These are phyloP conservation scores for Clarkia xantiana DNA, from an alignment of 345 rosid species.

Conservation along the genomic window DNA sequence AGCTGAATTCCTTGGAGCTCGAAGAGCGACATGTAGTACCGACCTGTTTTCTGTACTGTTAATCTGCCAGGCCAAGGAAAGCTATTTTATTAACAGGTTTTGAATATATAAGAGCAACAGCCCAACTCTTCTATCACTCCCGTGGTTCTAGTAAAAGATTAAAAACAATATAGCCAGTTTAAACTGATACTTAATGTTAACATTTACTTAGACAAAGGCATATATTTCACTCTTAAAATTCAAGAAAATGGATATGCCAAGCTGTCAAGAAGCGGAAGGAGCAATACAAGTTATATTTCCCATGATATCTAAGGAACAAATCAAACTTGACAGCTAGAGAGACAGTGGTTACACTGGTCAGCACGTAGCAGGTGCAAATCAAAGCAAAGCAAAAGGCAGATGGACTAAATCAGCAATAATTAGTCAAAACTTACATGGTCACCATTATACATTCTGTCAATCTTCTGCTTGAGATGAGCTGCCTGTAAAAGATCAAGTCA, in stretches of 20 bases:
- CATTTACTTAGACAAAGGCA: too few relatives aligned
- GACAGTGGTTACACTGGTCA: too few relatives aligned
- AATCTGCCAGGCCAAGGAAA: constrained; percentile 35
- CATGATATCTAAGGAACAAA: too few relatives aligned
- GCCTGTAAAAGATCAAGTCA: constrained; percentile 28
- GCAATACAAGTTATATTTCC: too few relatives aligned
- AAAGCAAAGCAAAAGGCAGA: neutral
- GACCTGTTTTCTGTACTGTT: constrained; percentile 92
- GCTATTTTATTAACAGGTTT: neutral
- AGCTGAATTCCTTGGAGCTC: constrained; percentile 72
- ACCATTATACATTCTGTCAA: constrained; percentile 60
- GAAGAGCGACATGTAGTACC: constrained; percentile 90
- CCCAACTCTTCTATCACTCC: neutral
- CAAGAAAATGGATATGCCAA: too few relatives aligned
- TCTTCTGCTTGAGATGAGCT: constrained; percentile 63
- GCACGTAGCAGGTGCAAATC: neutral
- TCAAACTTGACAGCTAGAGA: too few relatives aligned
- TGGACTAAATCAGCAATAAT: neutral
- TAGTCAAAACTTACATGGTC: constrained; percentile 48
- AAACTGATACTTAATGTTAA: too few relatives aligned
- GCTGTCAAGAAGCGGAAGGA: too few relatives aligned
- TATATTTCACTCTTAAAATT: too few relatives aligned
- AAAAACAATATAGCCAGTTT: too few relatives aligned
- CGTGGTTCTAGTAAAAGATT: neutral
- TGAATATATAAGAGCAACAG: neutral